Percentiles rank a stretch among this genome's conserved stretches.
phyloP scores from a whole-genome alignment of 108 stramenopile species.

The Skeletonema potamos region DNA sequence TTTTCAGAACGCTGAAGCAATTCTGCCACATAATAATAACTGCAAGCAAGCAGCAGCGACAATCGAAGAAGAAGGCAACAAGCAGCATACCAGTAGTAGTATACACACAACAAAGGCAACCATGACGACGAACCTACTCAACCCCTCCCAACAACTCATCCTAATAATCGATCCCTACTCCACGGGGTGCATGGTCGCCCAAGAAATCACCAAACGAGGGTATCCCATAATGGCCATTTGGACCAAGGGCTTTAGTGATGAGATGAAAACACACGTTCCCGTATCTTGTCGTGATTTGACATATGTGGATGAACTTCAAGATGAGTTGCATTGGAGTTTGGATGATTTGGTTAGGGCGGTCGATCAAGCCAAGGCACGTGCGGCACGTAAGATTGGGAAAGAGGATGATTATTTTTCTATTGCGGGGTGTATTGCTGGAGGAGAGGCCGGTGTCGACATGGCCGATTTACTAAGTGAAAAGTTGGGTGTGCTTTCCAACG shows the following conservation, averaged over 20 bases:
- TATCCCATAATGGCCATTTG: conserved; percentile 69
- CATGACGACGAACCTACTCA: background rate
- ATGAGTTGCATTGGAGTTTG: conserved; percentile 45
- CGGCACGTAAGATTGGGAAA: conserved; percentile 6
- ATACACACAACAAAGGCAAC: background rate
- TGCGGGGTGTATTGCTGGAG: conserved; percentile 72
- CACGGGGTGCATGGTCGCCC: conserved; percentile 84
- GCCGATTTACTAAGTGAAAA: conserved; percentile 69
- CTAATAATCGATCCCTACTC: conserved; percentile 86
- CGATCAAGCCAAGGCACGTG: background rate
- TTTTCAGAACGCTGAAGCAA: too few species aligned
- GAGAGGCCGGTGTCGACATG: conserved; percentile 83
- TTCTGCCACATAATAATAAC: too few species aligned
- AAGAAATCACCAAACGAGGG: conserved; percentile 78
- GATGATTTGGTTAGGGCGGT: conserved; percentile 41
- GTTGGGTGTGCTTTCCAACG: conserved; percentile 69
- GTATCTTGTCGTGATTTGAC: conserved; percentile 51
- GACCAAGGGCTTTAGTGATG: conserved; percentile 66
- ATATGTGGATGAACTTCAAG: conserved; percentile 62
- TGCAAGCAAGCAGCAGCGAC: too few species aligned
- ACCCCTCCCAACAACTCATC: conserved; percentile 45
- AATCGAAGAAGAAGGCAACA: too few species aligned
- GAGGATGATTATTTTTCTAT: conserved; percentile 35
- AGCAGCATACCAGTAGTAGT: too few species aligned
- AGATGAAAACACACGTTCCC: conserved; percentile 79